Conservation (phyloP, 2,329 filamentous ascomycete genomes). For the Magnaporthales sp. region DNA sequence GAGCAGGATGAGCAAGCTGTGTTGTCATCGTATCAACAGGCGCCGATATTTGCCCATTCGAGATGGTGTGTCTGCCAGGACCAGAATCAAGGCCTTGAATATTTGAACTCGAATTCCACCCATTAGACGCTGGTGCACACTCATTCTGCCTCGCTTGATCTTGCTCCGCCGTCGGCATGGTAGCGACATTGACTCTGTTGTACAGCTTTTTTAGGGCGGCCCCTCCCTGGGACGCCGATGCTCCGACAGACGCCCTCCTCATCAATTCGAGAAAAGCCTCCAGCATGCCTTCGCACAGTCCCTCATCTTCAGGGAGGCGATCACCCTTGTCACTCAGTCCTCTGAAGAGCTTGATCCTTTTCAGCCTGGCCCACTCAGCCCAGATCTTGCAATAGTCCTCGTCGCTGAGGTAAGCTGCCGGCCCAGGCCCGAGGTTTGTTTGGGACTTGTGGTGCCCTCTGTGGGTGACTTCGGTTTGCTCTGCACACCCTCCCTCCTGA, state of each 20-base stretch:
- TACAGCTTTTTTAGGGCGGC: not conserved
- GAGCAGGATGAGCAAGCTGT: not conserved
- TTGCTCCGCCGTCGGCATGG: not conserved
- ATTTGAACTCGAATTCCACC: not conserved
- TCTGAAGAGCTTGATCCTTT: not conserved
- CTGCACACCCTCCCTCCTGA: not conserved
- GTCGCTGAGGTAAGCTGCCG: not conserved
- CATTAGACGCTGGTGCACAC: not conserved
- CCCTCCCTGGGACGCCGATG: not conserved
- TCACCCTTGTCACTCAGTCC: not conserved
- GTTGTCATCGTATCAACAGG: not conserved
- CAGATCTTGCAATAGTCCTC: not conserved
- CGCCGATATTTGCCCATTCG: not conserved
- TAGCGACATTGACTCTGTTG: not conserved
- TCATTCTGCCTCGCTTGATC: not conserved
- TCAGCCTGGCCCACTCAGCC: not conserved
- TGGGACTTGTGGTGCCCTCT: not conserved
- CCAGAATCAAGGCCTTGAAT: not conserved
- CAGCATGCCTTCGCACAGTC: not conserved
- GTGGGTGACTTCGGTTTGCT: not conserved
- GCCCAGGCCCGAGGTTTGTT: not conserved
- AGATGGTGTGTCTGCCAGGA: not conserved
- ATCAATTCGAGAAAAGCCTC: not conserved
- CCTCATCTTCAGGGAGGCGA: not conserved
- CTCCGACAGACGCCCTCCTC: not conserved